Base-by-base conservation (phyloP, 768 basidiomycete genomes). In the Dendrothele bispora region DNA sequence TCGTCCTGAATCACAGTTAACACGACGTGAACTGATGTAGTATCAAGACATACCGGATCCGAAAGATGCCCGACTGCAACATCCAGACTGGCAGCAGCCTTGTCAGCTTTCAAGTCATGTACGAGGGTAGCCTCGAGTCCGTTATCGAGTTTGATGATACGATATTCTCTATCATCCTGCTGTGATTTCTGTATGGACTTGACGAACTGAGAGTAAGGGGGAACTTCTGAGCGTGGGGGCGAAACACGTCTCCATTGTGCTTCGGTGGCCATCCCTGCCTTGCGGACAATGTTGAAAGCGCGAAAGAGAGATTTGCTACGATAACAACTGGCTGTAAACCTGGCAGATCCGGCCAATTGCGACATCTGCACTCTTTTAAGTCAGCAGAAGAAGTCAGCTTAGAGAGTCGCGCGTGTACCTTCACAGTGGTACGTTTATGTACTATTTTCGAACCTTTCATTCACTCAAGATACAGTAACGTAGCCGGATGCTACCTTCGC, bases 31-130 rank as follows among this genome's bases (percentile, higher is more conserved):
- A 48, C 39, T 37, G 51, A 10, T 7, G 3, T 27, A 27, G 21
- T 35, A 21, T n/a, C 14, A 26, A 12, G 27, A 30, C 86, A 66
- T 61, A 91, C 91, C 14, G 97, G 97, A 66, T 99, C 97, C 36
- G 79, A 83, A 44, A 99, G 66, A 66, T 98, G 95, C 4, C 97
- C 97, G 2, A 98, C 94, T 28, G 87, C 86, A 43, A 98, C 93
- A 66, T 95, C 91, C 59, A 99, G 76, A 61, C 91, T 91, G 2
- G 95, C 97, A 0, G 94, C 91, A 10, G 92, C 89, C 68, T 95
- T 97, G 70, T 99, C 97, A 5, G 95, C 83, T 53, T 82, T 84
- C 0, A 79, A 67, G 62, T 99, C 95, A 46, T 85, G 85, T 12
- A 98, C 76, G 21, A 99, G 67, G 54, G 87, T 80, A 1, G 85